These are phyloP conservation scores for Cantharellus cinnabarinus DNA, from an alignment of 768 basidiomycete genomes.

Conservation along the genomic window DNA sequence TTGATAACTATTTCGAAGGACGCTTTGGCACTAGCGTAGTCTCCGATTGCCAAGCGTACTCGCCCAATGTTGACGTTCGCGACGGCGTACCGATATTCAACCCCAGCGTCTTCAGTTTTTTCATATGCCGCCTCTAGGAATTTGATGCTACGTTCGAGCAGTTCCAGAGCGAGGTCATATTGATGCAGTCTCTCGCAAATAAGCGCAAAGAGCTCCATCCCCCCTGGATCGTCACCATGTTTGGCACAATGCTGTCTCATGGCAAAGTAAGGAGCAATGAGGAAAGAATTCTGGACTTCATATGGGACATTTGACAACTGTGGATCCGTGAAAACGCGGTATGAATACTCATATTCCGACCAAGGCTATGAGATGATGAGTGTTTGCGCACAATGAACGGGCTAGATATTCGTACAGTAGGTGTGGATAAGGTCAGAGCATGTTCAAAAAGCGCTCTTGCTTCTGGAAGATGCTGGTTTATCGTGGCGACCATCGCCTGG, in stretches of 20 bases:
- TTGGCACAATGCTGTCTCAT: slow-evolving; percentile 54
- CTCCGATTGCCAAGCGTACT: slow-evolving; percentile 36
- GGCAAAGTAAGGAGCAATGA: slow-evolving; percentile 55
- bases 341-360: slow-evolving; percentile 60
- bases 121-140: slow-evolving; percentile 81
- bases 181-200: slow-evolving; percentile 73
- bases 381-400: background rate
- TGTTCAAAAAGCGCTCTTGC: slow-evolving; percentile 54
- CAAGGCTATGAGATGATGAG: slow-evolving; percentile 32
- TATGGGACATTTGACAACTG: slow-evolving; percentile 8
- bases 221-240: slow-evolving; percentile 47
- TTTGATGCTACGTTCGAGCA: slow-evolving; percentile 39
- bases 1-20: slow-evolving; percentile 56
- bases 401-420: slow-evolving; percentile 28
- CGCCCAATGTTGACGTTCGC: slow-evolving; percentile 71
- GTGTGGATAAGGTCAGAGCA: slow-evolving; percentile 36
- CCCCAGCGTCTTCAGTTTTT: slow-evolving; percentile 53
- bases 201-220: slow-evolving; percentile 65
- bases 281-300: slow-evolving; percentile 26
- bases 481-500: slow-evolving; percentile 50
- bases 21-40: slow-evolving; percentile 40
- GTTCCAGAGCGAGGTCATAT: slow-evolving; percentile 32
- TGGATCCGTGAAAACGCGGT: slow-evolving; percentile 29
- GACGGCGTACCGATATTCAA: slow-evolving; percentile 62
- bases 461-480: slow-evolving; percentile 36